These are phyloP conservation scores for Lentinula novae-zelandiae DNA, from an alignment of 1,284 basidiomycete genomes.

Conservation along the genomic window DNA sequence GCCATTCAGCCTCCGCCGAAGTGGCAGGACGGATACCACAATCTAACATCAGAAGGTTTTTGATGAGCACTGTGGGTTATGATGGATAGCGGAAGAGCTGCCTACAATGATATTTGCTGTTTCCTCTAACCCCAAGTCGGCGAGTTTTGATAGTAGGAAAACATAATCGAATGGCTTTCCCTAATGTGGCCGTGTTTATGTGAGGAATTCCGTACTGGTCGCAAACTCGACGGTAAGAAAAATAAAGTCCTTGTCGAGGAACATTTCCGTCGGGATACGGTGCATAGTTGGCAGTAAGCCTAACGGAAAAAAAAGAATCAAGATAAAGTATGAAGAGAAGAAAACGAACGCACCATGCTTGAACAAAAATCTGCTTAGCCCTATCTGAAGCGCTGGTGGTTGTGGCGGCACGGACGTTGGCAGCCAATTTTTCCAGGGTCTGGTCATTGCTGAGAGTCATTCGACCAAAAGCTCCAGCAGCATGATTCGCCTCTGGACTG, in stretches of 20 bases:
- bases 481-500: constrained; percentile 61
- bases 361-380: constrained; percentile 87
- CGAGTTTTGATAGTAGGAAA: constrained; percentile 94
- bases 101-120: constrained; percentile 90
- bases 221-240: constrained; percentile 87
- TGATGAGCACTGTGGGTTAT: constrained; percentile 28
- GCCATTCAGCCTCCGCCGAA: constrained; percentile 82
- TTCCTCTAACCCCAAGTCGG: constrained; percentile 85
- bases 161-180: constrained; percentile 88
- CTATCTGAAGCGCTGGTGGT: constrained; percentile 85
- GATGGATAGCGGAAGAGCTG: constrained; percentile 26
- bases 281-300: constrained; percentile 84
- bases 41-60: constrained; percentile 47
- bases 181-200: constrained; percentile 91
- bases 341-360: constrained; percentile 65
- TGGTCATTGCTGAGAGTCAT: constrained; percentile 74
- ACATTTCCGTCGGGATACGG: constrained; percentile 91
- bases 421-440: constrained; percentile 78
- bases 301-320: constrained; percentile 26
- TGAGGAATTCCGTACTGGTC: constrained; percentile 87
- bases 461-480: constrained; percentile 65
- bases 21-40: constrained; percentile 87
- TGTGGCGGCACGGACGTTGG: constrained; percentile 81
- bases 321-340: constrained; percentile 19
- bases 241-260: constrained; percentile 83